A percentile compares a stretch with the other conserved stretches of the same genome.
These are phyloP conservation scores for Vararia minispora DNA, from an alignment of 768 basidiomycete genomes.

Conservation along the genomic window DNA sequence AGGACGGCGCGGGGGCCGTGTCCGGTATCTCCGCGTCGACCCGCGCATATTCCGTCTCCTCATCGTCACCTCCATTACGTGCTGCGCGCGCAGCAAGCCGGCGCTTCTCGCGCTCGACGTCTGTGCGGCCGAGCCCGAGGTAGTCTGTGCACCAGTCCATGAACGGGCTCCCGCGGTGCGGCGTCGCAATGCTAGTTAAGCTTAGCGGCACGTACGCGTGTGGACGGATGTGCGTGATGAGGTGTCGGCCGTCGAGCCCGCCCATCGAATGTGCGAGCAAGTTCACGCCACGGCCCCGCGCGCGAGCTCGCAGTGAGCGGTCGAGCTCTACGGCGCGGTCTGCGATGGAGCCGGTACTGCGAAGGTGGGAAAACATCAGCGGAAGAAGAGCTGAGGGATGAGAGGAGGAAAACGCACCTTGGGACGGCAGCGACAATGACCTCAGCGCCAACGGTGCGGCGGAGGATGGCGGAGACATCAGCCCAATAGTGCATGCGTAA, in stretches of 20 bases:
- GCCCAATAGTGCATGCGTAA: constrained; percentile 92
- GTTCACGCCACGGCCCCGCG: constrained; percentile 74
- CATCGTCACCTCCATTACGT: too few relatives aligned
- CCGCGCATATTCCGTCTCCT: not conserved
- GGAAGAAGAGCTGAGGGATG: not conserved
- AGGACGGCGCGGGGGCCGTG: not conserved
- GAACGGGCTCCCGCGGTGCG: constrained; percentile 93
- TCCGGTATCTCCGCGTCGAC: not conserved
- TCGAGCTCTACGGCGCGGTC: constrained; percentile 73
- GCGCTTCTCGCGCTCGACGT: not conserved
- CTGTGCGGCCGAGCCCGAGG: constrained; percentile 66
- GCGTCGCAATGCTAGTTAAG: constrained; percentile 82
- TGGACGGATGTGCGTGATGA: constrained; percentile 81
- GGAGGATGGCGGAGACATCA: constrained; percentile 70
- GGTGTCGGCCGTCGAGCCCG: constrained; percentile 86
- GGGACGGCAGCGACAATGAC: constrained; percentile 96
- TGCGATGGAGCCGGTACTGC: constrained; percentile 80
- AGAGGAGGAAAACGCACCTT: constrained; percentile 41
- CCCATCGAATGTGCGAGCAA: constrained; percentile 98
- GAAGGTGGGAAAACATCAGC: not conserved
- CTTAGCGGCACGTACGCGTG: constrained; percentile 77
- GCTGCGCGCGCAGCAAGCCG: not conserved
- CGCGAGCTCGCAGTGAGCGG: constrained; percentile 51
- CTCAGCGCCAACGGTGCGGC: constrained; percentile 76
- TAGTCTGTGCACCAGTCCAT: constrained; percentile 99